Percentiles rank a stretch among this genome's conserved stretches.
Conservation (phyloP, 768 basidiomycete species). For the Suillus hirtellus region DNA sequence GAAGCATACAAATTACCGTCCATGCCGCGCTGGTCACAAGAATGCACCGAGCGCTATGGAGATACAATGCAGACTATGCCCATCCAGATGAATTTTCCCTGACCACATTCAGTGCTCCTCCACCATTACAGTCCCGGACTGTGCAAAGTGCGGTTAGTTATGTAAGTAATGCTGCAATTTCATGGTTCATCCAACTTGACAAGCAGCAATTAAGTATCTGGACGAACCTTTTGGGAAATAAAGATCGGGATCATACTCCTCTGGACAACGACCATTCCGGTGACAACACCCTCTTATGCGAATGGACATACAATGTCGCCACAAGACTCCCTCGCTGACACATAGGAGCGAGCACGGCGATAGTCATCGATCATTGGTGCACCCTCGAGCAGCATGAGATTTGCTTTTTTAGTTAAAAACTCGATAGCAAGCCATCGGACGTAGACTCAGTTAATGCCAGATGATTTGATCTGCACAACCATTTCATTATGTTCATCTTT, state of each 20-base stretch:
- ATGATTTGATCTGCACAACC: background rate
- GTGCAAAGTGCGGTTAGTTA: too few species aligned
- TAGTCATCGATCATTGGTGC: background rate
- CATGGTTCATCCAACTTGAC: background rate
- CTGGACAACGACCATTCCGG: background rate
- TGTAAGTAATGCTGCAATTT: background rate
- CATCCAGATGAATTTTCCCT: background rate
- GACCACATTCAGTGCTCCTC: background rate
- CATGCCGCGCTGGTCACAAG: background rate
- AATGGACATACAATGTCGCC: background rate
- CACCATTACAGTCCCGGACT: background rate
- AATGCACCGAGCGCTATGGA: constrained; percentile 4
- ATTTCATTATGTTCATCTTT: background rate
- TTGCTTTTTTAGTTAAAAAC: background rate
- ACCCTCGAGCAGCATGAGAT: background rate
- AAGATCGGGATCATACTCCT: background rate
- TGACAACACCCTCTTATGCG: background rate
- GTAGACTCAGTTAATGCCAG: background rate
- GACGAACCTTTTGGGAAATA: background rate
- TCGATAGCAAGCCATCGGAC: background rate
- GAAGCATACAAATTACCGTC: background rate
- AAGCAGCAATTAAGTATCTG: background rate
- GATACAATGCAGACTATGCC: background rate
- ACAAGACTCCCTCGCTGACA: background rate
- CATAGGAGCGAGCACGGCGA: background rate